These are phyloP conservation scores for Boletus tomentosulus DNA, from an alignment of 768 basidiomycete genomes.

Conservation along the genomic window DNA sequence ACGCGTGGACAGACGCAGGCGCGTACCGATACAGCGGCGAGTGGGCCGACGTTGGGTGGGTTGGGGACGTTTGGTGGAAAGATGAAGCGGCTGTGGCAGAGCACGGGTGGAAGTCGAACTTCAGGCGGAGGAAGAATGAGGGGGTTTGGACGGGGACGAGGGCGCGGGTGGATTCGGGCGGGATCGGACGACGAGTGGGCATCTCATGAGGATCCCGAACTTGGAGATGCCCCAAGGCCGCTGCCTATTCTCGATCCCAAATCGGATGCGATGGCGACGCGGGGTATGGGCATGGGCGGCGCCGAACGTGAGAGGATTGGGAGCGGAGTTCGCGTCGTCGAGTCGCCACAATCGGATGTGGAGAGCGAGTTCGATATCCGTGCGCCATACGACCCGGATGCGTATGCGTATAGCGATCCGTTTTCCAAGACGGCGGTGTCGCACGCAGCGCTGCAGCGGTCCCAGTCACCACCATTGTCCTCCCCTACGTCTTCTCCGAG, in stretches of 20 bases:
- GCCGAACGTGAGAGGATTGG: neutral
- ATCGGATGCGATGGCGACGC: neutral
- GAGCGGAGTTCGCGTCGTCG: slow-evolving; percentile 10
- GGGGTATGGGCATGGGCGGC: neutral
- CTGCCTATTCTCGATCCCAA: slow-evolving; percentile 1
- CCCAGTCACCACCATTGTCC: slow-evolving; percentile 33
- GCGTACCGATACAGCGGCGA: neutral
- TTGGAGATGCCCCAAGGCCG: neutral
- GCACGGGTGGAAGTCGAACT: neutral
- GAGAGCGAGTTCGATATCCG: slow-evolving; percentile 7
- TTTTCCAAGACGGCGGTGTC: slow-evolving; percentile 12
- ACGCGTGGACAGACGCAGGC: slow-evolving; percentile 19
- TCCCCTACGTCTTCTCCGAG: slow-evolving; percentile 19
- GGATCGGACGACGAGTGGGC: slow-evolving; percentile 49
- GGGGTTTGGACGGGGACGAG: slow-evolving; percentile 12
- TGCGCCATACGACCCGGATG: neutral
- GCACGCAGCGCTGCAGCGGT: slow-evolving; percentile 5
- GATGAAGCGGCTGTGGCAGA: slow-evolving; percentile 25
- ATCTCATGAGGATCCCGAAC: slow-evolving; percentile 11
- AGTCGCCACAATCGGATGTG: slow-evolving; percentile 27
- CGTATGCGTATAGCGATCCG: slow-evolving; percentile 19
- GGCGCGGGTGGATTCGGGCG: slow-evolving; percentile 50
- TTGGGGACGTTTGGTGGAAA: slow-evolving; percentile 24
- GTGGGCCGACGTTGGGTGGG: neutral
- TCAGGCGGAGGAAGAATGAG: neutral